These are phyloP conservation scores for Sphaerulina populicola DNA, from an alignment of 2,329 filamentous ascomycete genomes.

Conservation along the genomic window DNA sequence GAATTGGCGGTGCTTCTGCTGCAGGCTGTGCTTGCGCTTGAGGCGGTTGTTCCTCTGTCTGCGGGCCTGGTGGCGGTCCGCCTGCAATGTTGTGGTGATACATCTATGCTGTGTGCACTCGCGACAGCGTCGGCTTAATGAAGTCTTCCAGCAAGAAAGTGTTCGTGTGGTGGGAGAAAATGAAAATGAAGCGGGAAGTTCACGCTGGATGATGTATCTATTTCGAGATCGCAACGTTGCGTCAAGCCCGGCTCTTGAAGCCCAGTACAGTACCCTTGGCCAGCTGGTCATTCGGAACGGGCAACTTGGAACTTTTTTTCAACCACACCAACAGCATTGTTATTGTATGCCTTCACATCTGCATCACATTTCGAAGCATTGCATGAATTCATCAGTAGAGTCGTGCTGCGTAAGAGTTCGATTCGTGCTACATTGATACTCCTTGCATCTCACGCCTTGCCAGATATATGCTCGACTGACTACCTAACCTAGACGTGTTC, in stretches of 20 bases:
- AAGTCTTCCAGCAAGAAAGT: not conserved
- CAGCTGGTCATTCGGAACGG: no score
- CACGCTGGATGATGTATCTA: not conserved
- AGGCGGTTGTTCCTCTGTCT: not conserved
- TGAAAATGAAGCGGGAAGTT: not conserved
- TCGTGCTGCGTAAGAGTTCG: not conserved
- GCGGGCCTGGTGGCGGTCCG: conserved; percentile 3
- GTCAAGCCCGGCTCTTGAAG: no score
- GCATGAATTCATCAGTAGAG: no score
- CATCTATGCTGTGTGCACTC: not conserved
- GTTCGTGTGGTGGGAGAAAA: not conserved
- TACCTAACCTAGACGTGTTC: conserved; percentile 6
- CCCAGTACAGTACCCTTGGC: no score
- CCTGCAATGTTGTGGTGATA: conserved; percentile 6
- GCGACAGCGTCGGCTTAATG: conserved; percentile 1
- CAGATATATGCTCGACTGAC: not conserved
- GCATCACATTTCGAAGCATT: no score
- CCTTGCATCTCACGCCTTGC: no score
- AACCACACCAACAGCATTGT: not conserved
- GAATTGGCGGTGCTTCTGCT: conserved; percentile 1
- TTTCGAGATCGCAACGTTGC: conserved; percentile 6
- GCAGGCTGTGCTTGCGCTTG: not conserved
- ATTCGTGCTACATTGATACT: not conserved
- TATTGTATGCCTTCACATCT: not conserved
- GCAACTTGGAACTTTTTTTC: no score